Conservation (phyloP, 371 early-diverging fungal genomes). For the Umbelopsis sp. region DNA sequence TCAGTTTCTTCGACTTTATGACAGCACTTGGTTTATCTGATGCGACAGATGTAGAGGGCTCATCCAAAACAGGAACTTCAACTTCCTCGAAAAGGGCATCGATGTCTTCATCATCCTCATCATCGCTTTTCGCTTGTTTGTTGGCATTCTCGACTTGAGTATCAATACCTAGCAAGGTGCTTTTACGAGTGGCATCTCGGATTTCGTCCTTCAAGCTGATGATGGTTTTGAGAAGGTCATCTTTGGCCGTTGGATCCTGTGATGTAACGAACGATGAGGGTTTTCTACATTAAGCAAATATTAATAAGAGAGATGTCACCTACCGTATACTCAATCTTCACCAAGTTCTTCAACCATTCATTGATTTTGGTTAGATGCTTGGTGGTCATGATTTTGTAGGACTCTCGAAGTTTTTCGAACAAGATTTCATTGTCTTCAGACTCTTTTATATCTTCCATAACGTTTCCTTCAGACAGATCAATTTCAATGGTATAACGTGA, state of each 20-base stretch:
- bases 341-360: conserved; percentile 56
- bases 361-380: conserved; percentile 50
- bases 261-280: not conserved
- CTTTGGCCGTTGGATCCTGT: conserved; percentile 40
- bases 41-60: not conserved
- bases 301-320: not conserved
- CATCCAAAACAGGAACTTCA: conserved; percentile 29
- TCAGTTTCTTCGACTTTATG: conserved; percentile 28
- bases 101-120: conserved; percentile 52
- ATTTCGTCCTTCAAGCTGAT: conserved; percentile 45
- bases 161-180: conserved; percentile 57
- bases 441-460: conserved; percentile 57
- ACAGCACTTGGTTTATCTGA: not conserved
- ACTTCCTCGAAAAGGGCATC: conserved; percentile 65
- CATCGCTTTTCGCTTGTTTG: conserved; percentile 19
- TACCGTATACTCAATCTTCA: conserved; percentile 47
- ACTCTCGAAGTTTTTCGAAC: conserved; percentile 66
- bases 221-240: conserved; percentile 39
- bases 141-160: conserved; percentile 15
- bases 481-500: conserved; percentile 65
- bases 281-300: conserved; percentile 1
- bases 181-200: conserved; percentile 48
- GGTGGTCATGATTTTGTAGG: conserved; percentile 49
- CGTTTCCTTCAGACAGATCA: conserved; percentile 50
- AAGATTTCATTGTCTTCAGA: conserved; percentile 60